These are phyloP conservation scores for Nakazawaea siamensis DNA, from an alignment of 805 yeast species.

Conservation along the genomic window DNA sequence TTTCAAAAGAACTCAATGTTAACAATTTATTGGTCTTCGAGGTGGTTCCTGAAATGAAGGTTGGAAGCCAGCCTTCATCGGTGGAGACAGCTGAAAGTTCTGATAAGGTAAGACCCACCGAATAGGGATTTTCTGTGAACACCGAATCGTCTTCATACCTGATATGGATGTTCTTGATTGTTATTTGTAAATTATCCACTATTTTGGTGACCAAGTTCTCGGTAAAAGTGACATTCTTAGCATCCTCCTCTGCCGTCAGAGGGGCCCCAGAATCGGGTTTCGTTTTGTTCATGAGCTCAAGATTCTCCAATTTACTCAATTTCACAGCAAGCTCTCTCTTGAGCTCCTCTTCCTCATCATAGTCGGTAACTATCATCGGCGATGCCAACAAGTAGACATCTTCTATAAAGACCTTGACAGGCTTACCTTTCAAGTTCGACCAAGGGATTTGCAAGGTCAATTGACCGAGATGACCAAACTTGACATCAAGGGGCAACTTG, in stretches of 20 bases:
- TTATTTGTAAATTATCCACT: constrained; percentile 85
- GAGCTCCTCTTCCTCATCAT: constrained; percentile 47
- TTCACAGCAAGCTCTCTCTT: constrained; percentile 57
- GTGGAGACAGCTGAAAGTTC: constrained; percentile 92
- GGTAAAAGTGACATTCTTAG: constrained; percentile 71
- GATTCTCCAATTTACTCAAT: constrained; percentile 53
- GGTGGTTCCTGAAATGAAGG: constrained; percentile 68
- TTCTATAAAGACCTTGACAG: constrained; percentile 81
- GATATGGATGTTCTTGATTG: constrained; percentile 84
- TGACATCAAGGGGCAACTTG: constrained; percentile 78
- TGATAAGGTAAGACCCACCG: constrained; percentile 73
- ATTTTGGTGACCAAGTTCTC: constrained; percentile 84
- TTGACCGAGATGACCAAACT: constrained; percentile 85
- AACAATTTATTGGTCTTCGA: constrained; percentile 67
- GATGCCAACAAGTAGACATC: constrained; percentile 79
- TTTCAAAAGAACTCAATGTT: constrained; percentile 63
- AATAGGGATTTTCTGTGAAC: constrained; percentile 67
- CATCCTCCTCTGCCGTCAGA: constrained; percentile 26
- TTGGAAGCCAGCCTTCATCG: constrained; percentile 76
- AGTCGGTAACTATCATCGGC: constrained; percentile 56
- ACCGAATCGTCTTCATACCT: constrained; percentile 79
- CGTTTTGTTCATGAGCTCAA: constrained; percentile 55
- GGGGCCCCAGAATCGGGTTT: constrained; percentile 13
- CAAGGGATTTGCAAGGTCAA: constrained; percentile 91
- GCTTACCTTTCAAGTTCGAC: constrained; percentile 88